These are phyloP conservation scores for Perkinsus chesapeaki DNA, from an alignment of 169 alveolate species.

Conservation along the genomic window DNA sequence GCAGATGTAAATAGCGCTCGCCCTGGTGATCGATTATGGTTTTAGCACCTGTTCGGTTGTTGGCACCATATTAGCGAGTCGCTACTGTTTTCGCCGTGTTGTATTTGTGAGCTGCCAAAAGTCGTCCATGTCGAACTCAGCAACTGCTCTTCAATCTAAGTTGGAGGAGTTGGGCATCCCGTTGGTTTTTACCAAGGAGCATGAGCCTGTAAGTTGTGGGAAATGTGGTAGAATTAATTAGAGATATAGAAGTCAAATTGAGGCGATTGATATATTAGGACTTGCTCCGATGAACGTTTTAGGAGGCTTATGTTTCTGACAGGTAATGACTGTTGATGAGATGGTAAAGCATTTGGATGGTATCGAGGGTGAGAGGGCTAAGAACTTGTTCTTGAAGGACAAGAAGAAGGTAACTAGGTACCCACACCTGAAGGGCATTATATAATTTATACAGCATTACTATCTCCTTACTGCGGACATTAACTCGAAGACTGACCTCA, in stretches of 20 bases:
- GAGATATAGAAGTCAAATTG: too few species aligned
- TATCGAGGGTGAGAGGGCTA: neutral
- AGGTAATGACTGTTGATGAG: neutral
- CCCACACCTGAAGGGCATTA: too few species aligned
- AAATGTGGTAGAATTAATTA: too few species aligned
- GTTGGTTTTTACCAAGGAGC: neutral
- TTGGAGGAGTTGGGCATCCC: neutral
- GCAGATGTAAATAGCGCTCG: neutral
- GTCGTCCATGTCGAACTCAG: neutral
- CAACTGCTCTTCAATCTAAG: neutral
- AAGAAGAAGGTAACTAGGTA: neutral
- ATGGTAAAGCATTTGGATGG: neutral
- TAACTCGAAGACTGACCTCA: slow-evolving; percentile 32
- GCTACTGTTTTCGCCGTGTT: neutral
- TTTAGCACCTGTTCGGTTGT: neutral
- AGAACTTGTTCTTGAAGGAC: neutral
- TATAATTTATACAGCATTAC: too few species aligned
- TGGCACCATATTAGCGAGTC: neutral
- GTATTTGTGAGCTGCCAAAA: neutral
- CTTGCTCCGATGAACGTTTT: neutral
- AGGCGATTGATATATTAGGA: too few species aligned
- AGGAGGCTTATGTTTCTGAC: neutral
- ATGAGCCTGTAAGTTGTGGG: neutral
- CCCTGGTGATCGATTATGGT: neutral
- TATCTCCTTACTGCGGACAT: neutral